These are phyloP conservation scores for Elaeis guineensis DNA, from an alignment of 176 grass and related monocot genomes.

Conservation along the genomic window DNA sequence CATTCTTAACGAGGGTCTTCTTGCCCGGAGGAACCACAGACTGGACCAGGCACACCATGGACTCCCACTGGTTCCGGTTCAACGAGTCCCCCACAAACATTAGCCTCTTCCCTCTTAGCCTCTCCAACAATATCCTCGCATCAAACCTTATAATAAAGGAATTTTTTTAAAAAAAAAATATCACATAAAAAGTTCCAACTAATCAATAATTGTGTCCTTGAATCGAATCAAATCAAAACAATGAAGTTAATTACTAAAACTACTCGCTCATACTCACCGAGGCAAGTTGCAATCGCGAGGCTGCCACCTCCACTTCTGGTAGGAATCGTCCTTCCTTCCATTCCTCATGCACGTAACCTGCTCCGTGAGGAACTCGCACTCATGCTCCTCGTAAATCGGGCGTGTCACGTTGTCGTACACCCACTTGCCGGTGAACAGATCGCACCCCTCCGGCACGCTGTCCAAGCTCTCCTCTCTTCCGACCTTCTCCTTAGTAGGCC, in stretches of 20 bases:
- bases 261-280: not conserved
- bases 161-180: too few relatives aligned
- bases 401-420: not conserved
- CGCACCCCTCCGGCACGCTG: constrained; percentile 7
- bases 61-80: constrained; percentile 79
- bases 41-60: constrained; percentile 73
- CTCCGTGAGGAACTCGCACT: constrained; percentile 10
- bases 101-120: constrained; percentile 50
- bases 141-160: constrained; percentile 32
- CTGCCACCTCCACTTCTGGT: constrained; percentile 19
- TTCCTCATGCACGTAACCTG: constrained; percentile 10
- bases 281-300: not conserved
- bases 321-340: not conserved
- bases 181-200: too few relatives aligned
- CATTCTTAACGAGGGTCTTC: constrained; percentile 65
- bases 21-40: constrained; percentile 37
- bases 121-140: constrained; percentile 41
- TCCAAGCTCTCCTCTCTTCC: constrained; percentile 24
- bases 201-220: too few relatives aligned
- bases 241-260: too few relatives aligned
- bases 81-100: constrained; percentile 80
- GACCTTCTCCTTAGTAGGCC: constrained; percentile 24
- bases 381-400: constrained; percentile 8
- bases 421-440: constrained; percentile 1
- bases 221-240: too few relatives aligned